Evolutionary conservation across 805 yeast genomes (phyloP).

Genomic region (Kregervanrija delftensis): DNA sequence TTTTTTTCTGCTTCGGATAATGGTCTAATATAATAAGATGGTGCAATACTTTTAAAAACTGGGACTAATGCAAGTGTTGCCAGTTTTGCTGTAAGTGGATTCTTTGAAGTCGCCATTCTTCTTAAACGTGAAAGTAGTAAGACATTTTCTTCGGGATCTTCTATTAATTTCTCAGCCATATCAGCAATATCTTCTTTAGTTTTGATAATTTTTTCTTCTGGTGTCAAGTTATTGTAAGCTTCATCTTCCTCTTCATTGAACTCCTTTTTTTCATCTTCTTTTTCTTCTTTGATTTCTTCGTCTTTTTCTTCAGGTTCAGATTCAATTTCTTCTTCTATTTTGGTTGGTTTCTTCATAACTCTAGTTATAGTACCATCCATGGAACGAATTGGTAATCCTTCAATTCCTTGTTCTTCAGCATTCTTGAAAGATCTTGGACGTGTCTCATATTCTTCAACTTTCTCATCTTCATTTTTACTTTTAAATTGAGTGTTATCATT

Average conservation of each 20-base stretch:
- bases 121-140: slow-evolving; percentile 57
- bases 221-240: slow-evolving; percentile 40
- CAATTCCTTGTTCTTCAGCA: slow-evolving; percentile 40
- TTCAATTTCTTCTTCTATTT: slow-evolving; percentile 7
- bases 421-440: slow-evolving; percentile 52
- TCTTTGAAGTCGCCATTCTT: slow-evolving; percentile 62
- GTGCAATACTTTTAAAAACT: slow-evolving; percentile 78
- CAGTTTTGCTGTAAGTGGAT: slow-evolving; percentile 59
- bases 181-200: slow-evolving; percentile 81
- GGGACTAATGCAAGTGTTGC: slow-evolving; percentile 76
- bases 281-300: slow-evolving; percentile 12
- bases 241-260: slow-evolving; percentile 26
- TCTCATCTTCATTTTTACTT: slow-evolving; percentile 9
- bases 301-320: slow-evolving; percentile 8
- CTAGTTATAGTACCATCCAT: slow-evolving; percentile 71
- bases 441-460: slow-evolving; percentile 67
- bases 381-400: slow-evolving; percentile 73
- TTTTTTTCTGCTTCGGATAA: slow-evolving; percentile 72
- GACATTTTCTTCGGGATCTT: slow-evolving; percentile 85
- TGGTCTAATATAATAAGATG: slow-evolving; percentile 81
- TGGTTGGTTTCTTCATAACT: slow-evolving; percentile 35
- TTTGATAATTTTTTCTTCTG: slow-evolving; percentile 47
- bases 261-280: slow-evolving; percentile 8
- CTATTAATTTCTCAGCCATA: slow-evolving; percentile 67
- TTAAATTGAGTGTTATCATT: slow-evolving; percentile 1